Evolutionary conservation across 148 eudicot species (phyloP).

Genomic region (Cornus florida): DNA sequence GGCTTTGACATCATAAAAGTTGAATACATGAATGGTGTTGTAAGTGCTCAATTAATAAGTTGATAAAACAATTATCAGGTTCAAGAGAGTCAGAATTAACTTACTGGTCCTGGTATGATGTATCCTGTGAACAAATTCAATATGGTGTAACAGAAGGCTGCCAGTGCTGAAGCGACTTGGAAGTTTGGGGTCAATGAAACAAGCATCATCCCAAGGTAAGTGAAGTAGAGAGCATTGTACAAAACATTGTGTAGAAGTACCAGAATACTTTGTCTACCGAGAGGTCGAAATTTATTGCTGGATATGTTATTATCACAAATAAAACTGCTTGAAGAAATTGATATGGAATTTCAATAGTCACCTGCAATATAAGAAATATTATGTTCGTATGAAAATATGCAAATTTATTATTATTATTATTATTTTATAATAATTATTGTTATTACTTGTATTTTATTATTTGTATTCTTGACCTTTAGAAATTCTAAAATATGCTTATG

Average conservation of each 20-base stretch:
- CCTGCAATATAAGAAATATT: conserved; percentile 20
- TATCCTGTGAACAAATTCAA: conserved; percentile 43
- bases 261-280: too few species aligned
- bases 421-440: too few species aligned
- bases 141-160: conserved; percentile 25
- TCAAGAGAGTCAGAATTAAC: too few species aligned
- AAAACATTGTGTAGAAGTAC: conserved; percentile 25
- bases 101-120: conserved; percentile 39
- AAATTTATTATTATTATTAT: too few species aligned
- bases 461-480: background rate
- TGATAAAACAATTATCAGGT: too few species aligned
- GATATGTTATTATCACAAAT: conserved; percentile 30
- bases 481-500: background rate
- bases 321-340: conserved; percentile 25
- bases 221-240: conserved; percentile 18
- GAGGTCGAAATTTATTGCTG: conserved; percentile 34
- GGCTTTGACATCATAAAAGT: too few species aligned
- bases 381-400: background rate
- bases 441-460: too few species aligned
- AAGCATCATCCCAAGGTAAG: conserved; percentile 35
- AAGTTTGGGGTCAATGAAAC: conserved; percentile 32
- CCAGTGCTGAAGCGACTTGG: conserved; percentile 29
- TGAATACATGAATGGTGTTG: too few species aligned
- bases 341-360: conserved; percentile 40
- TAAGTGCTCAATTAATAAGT: too few species aligned